phyloP scores from a whole-genome alignment of 805 yeast genomes.

The Starmerella tilneyi region DNA sequence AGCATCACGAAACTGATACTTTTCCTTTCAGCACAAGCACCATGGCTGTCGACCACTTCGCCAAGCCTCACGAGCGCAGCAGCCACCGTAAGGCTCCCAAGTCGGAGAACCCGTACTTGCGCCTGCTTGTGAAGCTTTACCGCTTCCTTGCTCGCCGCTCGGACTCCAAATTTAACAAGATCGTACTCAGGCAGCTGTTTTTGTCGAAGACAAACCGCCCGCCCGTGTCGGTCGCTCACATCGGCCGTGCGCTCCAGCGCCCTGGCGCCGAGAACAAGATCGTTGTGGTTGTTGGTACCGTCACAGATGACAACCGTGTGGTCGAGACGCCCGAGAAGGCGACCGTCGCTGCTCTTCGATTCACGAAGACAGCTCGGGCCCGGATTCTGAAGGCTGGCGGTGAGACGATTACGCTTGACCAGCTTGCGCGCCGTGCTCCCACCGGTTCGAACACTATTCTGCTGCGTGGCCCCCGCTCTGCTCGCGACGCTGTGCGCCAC shows the following conservation, averaged over 20 bases:
- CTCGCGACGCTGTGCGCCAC: conserved; percentile 99
- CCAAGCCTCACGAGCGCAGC: conserved; percentile 90
- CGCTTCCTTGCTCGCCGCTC: conserved; percentile 99
- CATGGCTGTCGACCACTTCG: conserved; percentile 97
- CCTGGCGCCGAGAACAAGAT: conserved; percentile 81
- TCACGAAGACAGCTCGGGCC: conserved; percentile 98
- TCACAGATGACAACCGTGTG: conserved; percentile 95
- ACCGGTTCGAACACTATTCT: conserved; percentile 97
- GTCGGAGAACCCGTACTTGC: conserved; percentile 98
- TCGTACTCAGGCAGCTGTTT: conserved; percentile 86
- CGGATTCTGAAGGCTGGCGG: conserved; percentile 97
- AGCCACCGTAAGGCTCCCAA: conserved; percentile 99
- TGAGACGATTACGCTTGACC: conserved; percentile 98
- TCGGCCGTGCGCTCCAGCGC: conserved; percentile 72
- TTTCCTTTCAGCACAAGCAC: conserved; percentile 19
- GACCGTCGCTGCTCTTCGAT: conserved; percentile 97
- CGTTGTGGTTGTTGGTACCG: conserved; percentile 97
- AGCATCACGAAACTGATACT: conserved; percentile 8
- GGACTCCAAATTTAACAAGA: conserved; percentile 94
- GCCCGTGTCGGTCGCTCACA: conserved; percentile 93
- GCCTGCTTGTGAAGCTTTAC: conserved; percentile 94
- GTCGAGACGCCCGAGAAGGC: conserved; percentile 80
- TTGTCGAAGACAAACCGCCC: conserved; percentile 99
- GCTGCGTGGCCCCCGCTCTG: conserved; percentile 96
- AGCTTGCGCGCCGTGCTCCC: conserved; percentile 98